These are phyloP conservation scores for Dryas alaskensis DNA, from an alignment of 306 rosid genomes.

Conservation along the genomic window DNA sequence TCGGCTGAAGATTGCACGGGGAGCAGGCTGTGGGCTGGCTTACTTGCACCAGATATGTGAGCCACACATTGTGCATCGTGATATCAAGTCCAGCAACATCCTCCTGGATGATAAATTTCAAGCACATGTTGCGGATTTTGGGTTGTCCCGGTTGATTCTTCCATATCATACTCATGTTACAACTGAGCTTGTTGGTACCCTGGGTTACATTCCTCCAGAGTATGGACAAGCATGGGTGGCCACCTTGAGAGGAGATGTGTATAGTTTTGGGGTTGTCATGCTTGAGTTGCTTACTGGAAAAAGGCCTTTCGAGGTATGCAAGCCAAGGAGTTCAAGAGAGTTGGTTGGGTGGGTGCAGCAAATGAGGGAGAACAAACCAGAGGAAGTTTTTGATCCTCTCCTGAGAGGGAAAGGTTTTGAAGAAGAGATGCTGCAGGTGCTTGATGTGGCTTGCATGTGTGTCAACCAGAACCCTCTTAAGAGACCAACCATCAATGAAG, in stretches of 20 bases:
- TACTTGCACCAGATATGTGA: conserved; percentile 89
- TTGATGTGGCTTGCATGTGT: conserved; percentile 90
- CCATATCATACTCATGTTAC: conserved; percentile 96
- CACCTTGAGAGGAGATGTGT: conserved; percentile 89
- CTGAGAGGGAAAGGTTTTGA: conserved; percentile 71
- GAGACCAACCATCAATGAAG: conserved; percentile 85
- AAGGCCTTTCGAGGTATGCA: conserved; percentile 84
- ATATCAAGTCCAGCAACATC: conserved; percentile 91
- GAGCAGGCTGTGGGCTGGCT: conserved; percentile 74
- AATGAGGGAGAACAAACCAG: conserved; percentile 73
- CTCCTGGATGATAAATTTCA: conserved; percentile 77
- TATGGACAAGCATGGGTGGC: conserved; percentile 98
- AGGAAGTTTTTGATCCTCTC: conserved; percentile 64
- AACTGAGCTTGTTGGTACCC: conserved; percentile 95
- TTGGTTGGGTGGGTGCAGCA: conserved; percentile 86
- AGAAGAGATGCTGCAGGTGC: conserved; percentile 73
- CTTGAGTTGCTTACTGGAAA: conserved; percentile 86
- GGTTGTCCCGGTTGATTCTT: conserved; percentile 78
- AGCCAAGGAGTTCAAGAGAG: conserved; percentile 70
- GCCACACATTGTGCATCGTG: conserved; percentile 93
- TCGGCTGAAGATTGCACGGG: conserved; percentile 61
- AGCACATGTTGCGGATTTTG: conserved; percentile 93
- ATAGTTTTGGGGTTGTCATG: conserved; percentile 93
- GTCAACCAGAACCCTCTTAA: conserved; percentile 70
- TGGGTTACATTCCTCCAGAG: conserved; percentile 96